Evolutionary conservation across 306 rosid species (phyloP).

Genomic region (Casuarina equisetifolia): DNA sequence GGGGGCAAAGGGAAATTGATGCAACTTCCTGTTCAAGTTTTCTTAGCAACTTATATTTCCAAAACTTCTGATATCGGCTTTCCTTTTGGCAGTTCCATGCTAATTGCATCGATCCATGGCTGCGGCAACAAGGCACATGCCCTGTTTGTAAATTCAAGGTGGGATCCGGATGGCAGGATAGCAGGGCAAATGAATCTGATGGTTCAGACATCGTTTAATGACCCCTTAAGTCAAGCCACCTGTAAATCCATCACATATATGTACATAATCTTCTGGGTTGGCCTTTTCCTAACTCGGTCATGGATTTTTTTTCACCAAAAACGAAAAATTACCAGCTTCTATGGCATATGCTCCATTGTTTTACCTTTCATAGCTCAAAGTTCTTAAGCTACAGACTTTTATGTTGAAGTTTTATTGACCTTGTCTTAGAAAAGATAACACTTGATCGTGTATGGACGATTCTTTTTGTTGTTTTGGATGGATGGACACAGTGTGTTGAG

Average conservation of each 20-base stretch:
- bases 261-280: neutral
- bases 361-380: neutral
- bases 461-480: neutral
- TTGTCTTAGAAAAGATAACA: neutral
- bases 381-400: neutral
- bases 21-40: too few relatives aligned
- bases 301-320: neutral
- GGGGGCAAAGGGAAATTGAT: neutral
- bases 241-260: neutral
- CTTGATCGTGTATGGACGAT: neutral
- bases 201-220: constrained; percentile 38
- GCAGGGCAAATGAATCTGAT: constrained; percentile 41
- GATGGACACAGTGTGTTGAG: too few relatives aligned
- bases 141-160: constrained; percentile 66
- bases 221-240: neutral
- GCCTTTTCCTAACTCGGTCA: neutral
- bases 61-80: neutral
- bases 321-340: neutral
- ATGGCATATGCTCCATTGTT: neutral
- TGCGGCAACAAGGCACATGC: constrained; percentile 65
- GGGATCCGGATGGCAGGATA: constrained; percentile 44
- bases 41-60: neutral
- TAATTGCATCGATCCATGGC: constrained; percentile 79
- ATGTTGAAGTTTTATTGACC: neutral
- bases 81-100: constrained; percentile 52